Conservation (phyloP, 2,329 filamentous ascomycete species). For the Alternaria tenuissima region DNA sequence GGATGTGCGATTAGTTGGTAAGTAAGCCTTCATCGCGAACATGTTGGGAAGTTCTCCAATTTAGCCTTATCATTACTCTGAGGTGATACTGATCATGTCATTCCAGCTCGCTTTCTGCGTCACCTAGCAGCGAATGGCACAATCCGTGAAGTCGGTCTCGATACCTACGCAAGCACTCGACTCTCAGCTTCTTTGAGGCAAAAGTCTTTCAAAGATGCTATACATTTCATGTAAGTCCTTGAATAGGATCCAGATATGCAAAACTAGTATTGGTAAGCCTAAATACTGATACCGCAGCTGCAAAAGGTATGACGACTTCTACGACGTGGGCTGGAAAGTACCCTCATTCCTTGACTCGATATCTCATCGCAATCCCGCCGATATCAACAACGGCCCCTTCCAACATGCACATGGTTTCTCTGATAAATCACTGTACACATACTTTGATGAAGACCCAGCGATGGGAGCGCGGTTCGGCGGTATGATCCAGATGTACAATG, state of each 20-base stretch:
- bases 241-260: accelerated
- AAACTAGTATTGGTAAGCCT: background rate
- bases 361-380: constrained; percentile 10
- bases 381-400: constrained; percentile 16
- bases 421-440: background rate
- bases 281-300: background rate
- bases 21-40: background rate
- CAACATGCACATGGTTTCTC: constrained; percentile 16
- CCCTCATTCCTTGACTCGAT: constrained; percentile 19
- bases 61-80: background rate
- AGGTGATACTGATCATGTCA: background rate
- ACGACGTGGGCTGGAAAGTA: constrained; percentile 19
- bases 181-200: constrained; percentile 15
- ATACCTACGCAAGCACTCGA: constrained; percentile 9
- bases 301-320: constrained; percentile 19
- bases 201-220: constrained; percentile 17
- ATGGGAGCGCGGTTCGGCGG: constrained; percentile 17
- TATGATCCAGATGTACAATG: constrained; percentile 22
- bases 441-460: constrained; percentile 15
- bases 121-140: constrained; percentile 15
- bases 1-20: background rate
- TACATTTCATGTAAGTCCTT: background rate
- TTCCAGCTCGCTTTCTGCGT: background rate
- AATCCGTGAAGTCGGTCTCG: constrained; percentile 10
- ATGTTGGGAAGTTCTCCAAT: background rate